Base-by-base conservation (phyloP, 495 filamentous ascomycete species). In the Aspergillus mulundensis region DNA sequence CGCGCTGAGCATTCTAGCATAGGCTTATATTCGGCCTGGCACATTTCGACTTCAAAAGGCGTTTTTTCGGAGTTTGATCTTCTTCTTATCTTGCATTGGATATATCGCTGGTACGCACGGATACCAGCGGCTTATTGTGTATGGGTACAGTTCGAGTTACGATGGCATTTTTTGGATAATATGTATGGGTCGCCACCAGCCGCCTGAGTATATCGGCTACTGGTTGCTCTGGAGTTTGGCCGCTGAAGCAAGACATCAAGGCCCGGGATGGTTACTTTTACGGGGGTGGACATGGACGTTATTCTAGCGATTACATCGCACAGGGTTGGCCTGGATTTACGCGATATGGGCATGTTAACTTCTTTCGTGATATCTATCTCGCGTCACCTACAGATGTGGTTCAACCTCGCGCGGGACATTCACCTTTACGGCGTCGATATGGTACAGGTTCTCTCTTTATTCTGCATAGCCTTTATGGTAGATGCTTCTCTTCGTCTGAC, bases 91-190 rank as follows among this genome's bases (percentile, higher is more conserved):
- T 38, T 44, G 46, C 54, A 57, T 57, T 57, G 54, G 54, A 57
- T 50, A 60, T 51, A 45, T 51, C n/a, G 48, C 46, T 32, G 47
- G 57, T 51, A 40, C 41, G 23, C 30, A 50, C 39, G 50, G 58
- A 32, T 56, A 28, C 54, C 54, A 21, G 46, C 11, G 7, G 14
- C 3, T 50, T 50, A 57, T 50, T 50, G 24, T 65, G 53, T 56
- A 62, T 61, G 67, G 61, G 53, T 67, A 64, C 64, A 59, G 32
- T 48, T 61, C 61, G 59, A 61, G 61, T 54, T 56, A 63, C 44
- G 64, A 72, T 71, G 67, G 71, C 45, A 38, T 55, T 63, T 21
- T 60, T 69, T 66, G 67, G 69, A 61, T 70, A 70, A 70, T 69
- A 65, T 48, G 61, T 63, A 58, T 66, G 53, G 59, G 46, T 65